Evolutionary conservation across 2,329 filamentous ascomycete genomes (phyloP).

Genomic region (Berkeleyomyces rouxiae): DNA sequence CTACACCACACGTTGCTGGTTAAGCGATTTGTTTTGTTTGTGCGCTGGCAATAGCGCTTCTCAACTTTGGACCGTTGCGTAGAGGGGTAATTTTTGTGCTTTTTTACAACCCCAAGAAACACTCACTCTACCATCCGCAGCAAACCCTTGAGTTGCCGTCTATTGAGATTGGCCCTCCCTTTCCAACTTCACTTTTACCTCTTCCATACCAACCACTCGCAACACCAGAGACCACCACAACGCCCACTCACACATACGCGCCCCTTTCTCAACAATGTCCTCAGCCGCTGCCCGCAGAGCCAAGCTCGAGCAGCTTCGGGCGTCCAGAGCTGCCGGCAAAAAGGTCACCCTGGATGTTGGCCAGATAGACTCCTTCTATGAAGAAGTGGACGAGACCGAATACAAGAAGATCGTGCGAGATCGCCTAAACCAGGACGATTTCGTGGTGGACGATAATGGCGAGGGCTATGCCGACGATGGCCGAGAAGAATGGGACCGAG

Average conservation of each 20-base stretch:
- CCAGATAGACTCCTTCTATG: slow-evolving; percentile 73
- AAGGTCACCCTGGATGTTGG: slow-evolving; percentile 78
- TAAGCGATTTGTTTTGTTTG: neutral
- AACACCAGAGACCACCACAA: neutral
- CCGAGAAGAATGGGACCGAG: slow-evolving; percentile 79
- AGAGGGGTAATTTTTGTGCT: too few species aligned
- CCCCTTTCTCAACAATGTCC: slow-evolving; percentile 22
- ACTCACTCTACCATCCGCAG: too few species aligned
- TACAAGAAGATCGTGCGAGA: slow-evolving; percentile 93
- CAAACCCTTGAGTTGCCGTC: too few species aligned
- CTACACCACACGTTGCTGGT: too few species aligned
- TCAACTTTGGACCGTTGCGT: too few species aligned
- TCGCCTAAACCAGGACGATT: slow-evolving; percentile 84
- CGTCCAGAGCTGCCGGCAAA: slow-evolving; percentile 75
- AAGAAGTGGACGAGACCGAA: slow-evolving; percentile 88
- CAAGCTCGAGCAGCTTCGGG: slow-evolving; percentile 62
- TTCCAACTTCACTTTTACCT: too few species aligned
- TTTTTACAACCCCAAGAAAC: too few species aligned
- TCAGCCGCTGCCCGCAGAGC: slow-evolving; percentile 27
- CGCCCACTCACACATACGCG: neutral
- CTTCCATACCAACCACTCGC: neutral
- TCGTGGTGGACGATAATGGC: slow-evolving; percentile 96
- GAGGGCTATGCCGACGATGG: slow-evolving; percentile 95
- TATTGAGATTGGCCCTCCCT: too few species aligned
- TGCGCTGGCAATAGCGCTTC: too few species aligned